A percentile compares a stretch with the other conserved stretches of the same genome.
phyloP scores from a whole-genome alignment of 1,284 basidiomycete species.

The Vanrija sp. region DNA sequence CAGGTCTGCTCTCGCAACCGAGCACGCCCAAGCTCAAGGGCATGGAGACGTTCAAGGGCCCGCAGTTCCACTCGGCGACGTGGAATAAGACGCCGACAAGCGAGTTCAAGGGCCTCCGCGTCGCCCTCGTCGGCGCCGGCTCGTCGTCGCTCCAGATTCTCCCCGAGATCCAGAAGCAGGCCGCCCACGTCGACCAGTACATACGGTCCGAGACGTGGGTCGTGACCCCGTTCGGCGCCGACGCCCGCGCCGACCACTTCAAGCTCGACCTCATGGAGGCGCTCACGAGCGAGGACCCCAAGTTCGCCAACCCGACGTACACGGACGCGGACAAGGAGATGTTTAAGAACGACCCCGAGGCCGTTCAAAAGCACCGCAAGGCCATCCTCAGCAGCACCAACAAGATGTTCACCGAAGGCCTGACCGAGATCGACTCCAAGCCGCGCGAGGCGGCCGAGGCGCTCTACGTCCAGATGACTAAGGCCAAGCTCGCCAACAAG shows the following conservation, averaged over 20 bases:
- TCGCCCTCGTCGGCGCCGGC: conserved; percentile 14
- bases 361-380: conserved; percentile 23
- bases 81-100: conserved; percentile 16
- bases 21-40: conserved; percentile 29
- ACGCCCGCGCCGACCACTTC: conserved; percentile 21
- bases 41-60: conserved; percentile 25
- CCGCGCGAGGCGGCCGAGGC: conserved; percentile 15
- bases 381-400: conserved; percentile 28
- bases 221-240: conserved; percentile 2
- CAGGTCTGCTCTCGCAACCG: conserved; percentile 22
- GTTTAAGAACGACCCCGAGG: conserved; percentile 17
- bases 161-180: conserved; percentile 19
- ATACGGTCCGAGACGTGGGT: conserved; percentile 20
- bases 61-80: conserved; percentile 22
- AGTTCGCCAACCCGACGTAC: conserved; percentile 26
- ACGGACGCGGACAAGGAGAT: conserved; percentile 23
- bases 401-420: conserved; percentile 15
- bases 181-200: conserved; percentile 25
- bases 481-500: conserved; percentile 16
- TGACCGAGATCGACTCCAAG: not conserved
- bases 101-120: conserved; percentile 16
- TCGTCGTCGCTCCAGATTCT: conserved; percentile 25
- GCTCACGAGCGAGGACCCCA: conserved; percentile 20
- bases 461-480: conserved; percentile 18
- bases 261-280: conserved; percentile 16